These are phyloP conservation scores for Hymenoscyphus fraxineus DNA, from an alignment of 2,329 filamentous ascomycete genomes.

Conservation along the genomic window DNA sequence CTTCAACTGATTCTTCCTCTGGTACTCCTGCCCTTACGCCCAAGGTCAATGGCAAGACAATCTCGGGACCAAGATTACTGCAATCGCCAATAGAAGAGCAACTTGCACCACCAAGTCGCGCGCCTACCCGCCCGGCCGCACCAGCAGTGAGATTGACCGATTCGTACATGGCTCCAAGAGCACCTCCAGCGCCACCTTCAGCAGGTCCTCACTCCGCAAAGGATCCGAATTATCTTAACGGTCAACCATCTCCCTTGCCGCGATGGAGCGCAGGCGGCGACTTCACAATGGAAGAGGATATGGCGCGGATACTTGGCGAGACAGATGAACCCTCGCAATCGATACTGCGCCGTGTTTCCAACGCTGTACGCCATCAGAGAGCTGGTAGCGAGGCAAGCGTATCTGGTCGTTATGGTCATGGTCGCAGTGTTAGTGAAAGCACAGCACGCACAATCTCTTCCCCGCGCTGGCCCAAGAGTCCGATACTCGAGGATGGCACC, in stretches of 20 bases:
- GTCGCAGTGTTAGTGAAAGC: slow-evolving; percentile 64
- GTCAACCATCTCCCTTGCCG: slow-evolving; percentile 52
- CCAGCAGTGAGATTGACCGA: slow-evolving; percentile 40
- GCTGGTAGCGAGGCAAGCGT: slow-evolving; percentile 68
- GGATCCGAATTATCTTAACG: slow-evolving; percentile 45
- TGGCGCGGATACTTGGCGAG: slow-evolving; percentile 75
- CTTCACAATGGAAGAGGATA: slow-evolving; percentile 93
- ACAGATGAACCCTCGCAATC: slow-evolving; percentile 74
- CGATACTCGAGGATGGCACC: slow-evolving; percentile 52
- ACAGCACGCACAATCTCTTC: slow-evolving; percentile 61
- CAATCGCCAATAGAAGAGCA: slow-evolving; percentile 29
- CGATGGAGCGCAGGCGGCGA: slow-evolving; percentile 78
- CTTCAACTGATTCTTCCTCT: slow-evolving; percentile 33
- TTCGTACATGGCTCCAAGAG: slow-evolving; percentile 35
- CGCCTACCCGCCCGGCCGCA: slow-evolving; percentile 37
- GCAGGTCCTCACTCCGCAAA: slow-evolving; percentile 36
- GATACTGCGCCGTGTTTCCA: slow-evolving; percentile 83
- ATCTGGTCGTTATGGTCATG: slow-evolving; percentile 47
- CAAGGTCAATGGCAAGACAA: slow-evolving; percentile 34
- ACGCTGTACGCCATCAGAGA: slow-evolving; percentile 87
- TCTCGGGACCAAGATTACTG: slow-evolving; percentile 28
- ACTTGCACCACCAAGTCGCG: slow-evolving; percentile 26
- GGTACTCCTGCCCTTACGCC: slow-evolving; percentile 31
- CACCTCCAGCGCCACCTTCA: slow-evolving; percentile 33
- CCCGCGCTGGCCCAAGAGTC: slow-evolving; percentile 65